Conservation (phyloP, 495 filamentous ascomycete genomes). For the Pseudomonodictys pantanalensis region DNA sequence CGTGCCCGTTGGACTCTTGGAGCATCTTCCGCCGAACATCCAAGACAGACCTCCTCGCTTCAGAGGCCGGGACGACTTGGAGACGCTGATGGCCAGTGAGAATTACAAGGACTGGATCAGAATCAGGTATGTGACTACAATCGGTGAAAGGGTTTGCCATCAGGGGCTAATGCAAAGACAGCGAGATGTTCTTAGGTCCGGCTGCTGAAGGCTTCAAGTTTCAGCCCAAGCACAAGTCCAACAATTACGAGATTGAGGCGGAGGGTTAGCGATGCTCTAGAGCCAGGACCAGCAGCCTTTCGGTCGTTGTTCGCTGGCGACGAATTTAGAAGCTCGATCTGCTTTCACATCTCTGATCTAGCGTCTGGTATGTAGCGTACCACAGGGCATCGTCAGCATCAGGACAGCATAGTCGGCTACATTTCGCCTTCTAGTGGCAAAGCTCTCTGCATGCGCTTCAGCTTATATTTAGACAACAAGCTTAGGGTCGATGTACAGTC, state of each 20-base stretch:
- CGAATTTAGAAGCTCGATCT: neutral
- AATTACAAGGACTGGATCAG: conserved; percentile 98
- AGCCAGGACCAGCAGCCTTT: neutral
- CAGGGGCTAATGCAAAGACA: conserved; percentile 38
- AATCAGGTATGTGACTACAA: conserved; percentile 69
- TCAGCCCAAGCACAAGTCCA: conserved; percentile 97
- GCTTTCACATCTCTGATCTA: neutral
- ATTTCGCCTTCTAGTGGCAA: too few relatives aligned
- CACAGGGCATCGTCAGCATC: too few relatives aligned
- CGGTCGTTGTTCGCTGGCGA: neutral
- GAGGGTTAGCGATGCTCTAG: conserved; percentile 49
- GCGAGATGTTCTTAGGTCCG: conserved; percentile 96
- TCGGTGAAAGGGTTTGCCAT: neutral
- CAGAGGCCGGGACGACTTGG: conserved; percentile 79
- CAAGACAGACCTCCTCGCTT: conserved; percentile 85
- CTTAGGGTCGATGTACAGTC: too few relatives aligned
- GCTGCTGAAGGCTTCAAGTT: conserved; percentile 88
- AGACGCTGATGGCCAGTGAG: conserved; percentile 81
- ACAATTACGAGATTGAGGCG: conserved; percentile 66
- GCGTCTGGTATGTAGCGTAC: too few relatives aligned
- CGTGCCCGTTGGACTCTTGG: conserved; percentile 83
- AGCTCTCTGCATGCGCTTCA: too few relatives aligned
- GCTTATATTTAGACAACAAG: too few relatives aligned
- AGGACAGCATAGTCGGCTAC: too few relatives aligned
- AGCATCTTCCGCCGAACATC: conserved; percentile 78